These are phyloP conservation scores for Leccinum ambiguum DNA, from an alignment of 1,284 basidiomycete species.

Conservation along the genomic window DNA sequence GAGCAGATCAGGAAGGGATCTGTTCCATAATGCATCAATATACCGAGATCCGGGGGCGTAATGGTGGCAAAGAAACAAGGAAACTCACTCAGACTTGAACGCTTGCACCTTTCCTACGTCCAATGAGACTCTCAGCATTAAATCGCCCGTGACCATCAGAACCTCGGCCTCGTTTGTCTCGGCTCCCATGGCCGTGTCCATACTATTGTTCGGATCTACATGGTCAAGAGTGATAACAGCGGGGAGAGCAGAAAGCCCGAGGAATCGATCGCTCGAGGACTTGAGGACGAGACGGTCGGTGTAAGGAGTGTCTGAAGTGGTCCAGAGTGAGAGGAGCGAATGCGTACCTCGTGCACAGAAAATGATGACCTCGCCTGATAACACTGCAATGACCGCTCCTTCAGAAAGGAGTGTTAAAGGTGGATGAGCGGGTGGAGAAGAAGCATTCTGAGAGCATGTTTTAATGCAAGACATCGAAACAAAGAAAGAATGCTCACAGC, in stretches of 20 bases:
- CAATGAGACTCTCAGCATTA: constrained; percentile 64
- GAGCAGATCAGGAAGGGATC: constrained; percentile 65
- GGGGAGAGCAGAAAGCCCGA: constrained; percentile 61
- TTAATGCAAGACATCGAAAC: not conserved
- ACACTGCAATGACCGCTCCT: constrained; percentile 57
- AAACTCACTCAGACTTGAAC: constrained; percentile 58
- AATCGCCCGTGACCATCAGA: constrained; percentile 63
- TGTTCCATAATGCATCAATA: constrained; percentile 38
- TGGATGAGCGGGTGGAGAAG: constrained; percentile 68
- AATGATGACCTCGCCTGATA: constrained; percentile 78
- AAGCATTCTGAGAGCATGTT: constrained; percentile 53
- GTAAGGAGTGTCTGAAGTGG: constrained; percentile 59
- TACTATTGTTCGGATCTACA: constrained; percentile 16
- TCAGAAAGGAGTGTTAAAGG: constrained; percentile 57
- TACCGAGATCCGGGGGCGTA: constrained; percentile 33
- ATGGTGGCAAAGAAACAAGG: constrained; percentile 31
- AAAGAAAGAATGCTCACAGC: constrained; percentile 48
- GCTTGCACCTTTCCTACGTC: constrained; percentile 58
- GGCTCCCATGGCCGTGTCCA: constrained; percentile 14
- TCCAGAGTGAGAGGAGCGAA: constrained; percentile 1
- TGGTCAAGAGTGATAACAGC: constrained; percentile 27
- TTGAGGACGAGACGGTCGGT: constrained; percentile 72
- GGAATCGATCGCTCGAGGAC: constrained; percentile 60
- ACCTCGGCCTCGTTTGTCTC: constrained; percentile 46
- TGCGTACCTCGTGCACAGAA: constrained; percentile 61